Conservation (phyloP, 1,284 basidiomycete species). For the Amylostereum chailletii region DNA sequence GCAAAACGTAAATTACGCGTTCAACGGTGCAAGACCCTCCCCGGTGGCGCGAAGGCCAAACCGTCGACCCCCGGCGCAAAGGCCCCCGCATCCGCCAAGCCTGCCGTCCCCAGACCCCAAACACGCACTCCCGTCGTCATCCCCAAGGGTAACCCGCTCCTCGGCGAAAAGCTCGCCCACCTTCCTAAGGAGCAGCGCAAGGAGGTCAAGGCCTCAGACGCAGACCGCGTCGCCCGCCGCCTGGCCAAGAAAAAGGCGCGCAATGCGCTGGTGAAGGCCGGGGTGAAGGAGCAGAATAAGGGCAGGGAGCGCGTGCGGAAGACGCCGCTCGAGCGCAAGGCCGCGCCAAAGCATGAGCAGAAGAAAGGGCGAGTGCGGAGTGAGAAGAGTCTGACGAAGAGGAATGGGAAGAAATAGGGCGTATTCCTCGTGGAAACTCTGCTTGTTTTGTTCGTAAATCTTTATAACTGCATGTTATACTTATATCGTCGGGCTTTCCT, state of each 20-base stretch:
- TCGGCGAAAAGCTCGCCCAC: conserved; percentile 69
- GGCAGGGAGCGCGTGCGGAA: conserved; percentile 41
- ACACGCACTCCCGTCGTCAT: conserved; percentile 23
- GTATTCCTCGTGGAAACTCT: background rate
- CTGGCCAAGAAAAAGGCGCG: conserved; percentile 82
- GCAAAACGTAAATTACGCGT: conserved; percentile 85
- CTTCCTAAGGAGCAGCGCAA: conserved; percentile 85
- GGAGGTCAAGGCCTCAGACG: conserved; percentile 67
- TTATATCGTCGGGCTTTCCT: too few species aligned
- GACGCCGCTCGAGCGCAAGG: conserved; percentile 28
- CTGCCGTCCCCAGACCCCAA: conserved; percentile 9
- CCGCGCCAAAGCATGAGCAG: conserved; percentile 18
- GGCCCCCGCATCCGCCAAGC: conserved; percentile 12
- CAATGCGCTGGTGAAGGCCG: conserved; percentile 37
- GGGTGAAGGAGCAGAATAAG: conserved; percentile 29
- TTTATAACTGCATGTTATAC: too few species aligned
- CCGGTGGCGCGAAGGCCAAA: conserved; percentile 23
- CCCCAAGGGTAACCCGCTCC: conserved; percentile 72
- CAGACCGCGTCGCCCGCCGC: conserved; percentile 72
- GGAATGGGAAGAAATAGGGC: conserved; percentile 48
- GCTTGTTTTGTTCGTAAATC: too few species aligned
- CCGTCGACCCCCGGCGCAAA: conserved; percentile 5
- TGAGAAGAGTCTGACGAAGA: conserved; percentile 44
- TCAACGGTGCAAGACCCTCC: conserved; percentile 70
- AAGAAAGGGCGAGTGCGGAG: conserved; percentile 48